Conservation (phyloP, 2,329 filamentous ascomycete species). For the Pseudogymnoascus sp. region DNA sequence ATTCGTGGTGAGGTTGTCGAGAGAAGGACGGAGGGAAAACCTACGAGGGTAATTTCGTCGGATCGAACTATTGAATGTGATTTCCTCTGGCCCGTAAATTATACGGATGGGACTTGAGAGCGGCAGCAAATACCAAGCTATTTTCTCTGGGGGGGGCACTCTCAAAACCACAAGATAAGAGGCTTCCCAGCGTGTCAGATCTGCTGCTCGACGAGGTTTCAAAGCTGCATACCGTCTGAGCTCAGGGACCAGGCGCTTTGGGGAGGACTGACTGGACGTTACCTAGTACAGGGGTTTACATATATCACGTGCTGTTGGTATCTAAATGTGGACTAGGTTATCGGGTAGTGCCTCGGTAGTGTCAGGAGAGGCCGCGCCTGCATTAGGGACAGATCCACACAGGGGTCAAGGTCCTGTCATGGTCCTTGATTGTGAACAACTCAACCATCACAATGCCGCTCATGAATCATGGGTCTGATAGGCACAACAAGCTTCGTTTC, state of each 20-base stretch:
- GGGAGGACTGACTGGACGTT: neutral
- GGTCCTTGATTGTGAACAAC: neutral
- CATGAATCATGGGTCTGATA: neutral
- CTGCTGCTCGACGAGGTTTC: conserved; percentile 3
- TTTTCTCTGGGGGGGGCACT: neutral
- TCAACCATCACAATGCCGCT: neutral
- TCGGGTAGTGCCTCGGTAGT: neutral
- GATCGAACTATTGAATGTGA: neutral
- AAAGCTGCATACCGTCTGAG: neutral
- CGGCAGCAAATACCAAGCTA: neutral
- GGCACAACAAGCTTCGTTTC: neutral
- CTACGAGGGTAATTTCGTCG: neutral
- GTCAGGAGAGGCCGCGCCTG: neutral
- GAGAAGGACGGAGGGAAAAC: neutral
- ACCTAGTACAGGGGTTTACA: neutral
- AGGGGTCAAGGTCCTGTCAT: neutral
- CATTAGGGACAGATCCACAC: conserved; percentile 3
- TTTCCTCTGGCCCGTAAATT: neutral
- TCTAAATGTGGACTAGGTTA: neutral
- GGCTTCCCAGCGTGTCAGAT: neutral
- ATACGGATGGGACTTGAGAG: neutral
- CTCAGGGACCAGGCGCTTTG: neutral
- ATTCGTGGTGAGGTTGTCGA: neutral
- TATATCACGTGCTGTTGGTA: neutral
- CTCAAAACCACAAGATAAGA: neutral